phyloP scores from a whole-genome alignment of 345 rosid genomes.

The Limnanthes douglasii region DNA sequence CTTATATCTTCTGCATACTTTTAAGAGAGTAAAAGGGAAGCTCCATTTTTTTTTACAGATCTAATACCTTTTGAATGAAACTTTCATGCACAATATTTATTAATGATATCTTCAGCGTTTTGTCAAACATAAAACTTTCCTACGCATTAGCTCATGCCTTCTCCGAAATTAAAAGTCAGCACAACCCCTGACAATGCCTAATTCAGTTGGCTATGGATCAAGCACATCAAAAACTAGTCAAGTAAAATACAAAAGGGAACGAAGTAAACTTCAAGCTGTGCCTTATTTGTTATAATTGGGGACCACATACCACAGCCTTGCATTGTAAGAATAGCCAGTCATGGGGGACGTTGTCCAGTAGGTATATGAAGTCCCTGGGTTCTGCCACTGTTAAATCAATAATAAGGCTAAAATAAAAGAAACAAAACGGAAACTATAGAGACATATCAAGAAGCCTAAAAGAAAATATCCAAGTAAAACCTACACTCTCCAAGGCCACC shows the following conservation, averaged over 20 bases:
- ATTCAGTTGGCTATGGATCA: too few species aligned
- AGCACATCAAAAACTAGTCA: not conserved
- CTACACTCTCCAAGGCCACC: constrained; percentile 89
- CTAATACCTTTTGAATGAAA: too few species aligned
- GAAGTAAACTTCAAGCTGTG: not conserved
- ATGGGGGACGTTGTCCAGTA: constrained; percentile 88
- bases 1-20: too few species aligned
- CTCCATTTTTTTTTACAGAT: too few species aligned
- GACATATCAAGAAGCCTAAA: not conserved
- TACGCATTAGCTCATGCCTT: too few species aligned
- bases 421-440: constrained; percentile 6
- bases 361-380: constrained; percentile 68
- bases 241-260: not conserved
- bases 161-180: too few species aligned
- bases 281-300: constrained; percentile 1
- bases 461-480: constrained; percentile 17
- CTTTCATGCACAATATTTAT: too few species aligned
- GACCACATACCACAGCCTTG: constrained; percentile 98
- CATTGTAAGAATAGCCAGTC: constrained; percentile 96
- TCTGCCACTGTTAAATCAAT: constrained; percentile 61
- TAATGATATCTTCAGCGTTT: too few species aligned
- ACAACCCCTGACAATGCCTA: too few species aligned
- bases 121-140: too few species aligned
- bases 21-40: too few species aligned
- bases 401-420: constrained; percentile 1